Evolutionary conservation across 768 basidiomycete species (phyloP), one percentile per base, ranked within the genome.

Genomic region (Exsudoporus frostii): DNA sequence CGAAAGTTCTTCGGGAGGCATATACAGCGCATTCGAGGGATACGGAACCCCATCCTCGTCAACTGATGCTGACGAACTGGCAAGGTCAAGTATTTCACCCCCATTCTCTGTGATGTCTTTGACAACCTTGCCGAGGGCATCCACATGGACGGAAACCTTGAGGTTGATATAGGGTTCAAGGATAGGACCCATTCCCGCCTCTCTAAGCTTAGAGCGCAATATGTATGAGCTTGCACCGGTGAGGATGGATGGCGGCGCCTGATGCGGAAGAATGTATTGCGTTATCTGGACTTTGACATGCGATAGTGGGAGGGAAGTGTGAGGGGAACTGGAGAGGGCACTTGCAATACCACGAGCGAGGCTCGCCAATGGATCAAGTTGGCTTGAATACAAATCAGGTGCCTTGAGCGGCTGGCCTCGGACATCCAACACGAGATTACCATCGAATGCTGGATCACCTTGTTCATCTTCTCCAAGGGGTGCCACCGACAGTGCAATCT

Each of bases 101-200:
- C 84, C 82, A 54, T 86, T 80, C 65, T 92, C 90, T 10, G 86
- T 88, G n/a, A 94, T 72, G 61, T 94, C 92, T 62, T 86, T 90
- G 42, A 92, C 81, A 20, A 89, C 83, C 61, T 83, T 88, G 22
- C 92, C 90, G 3, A 93, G 73, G 52, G 75, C 76, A 53, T 84
- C 81, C 57, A 86, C 85, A 24, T 76, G 74, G 7, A 90, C 82
- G 15, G 80, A 80, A 42, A 90, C 76, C 59, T 84, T 90, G 57
- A 92, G 72, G 29, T 73, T 71, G 24, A 90, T 77, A 58, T 82
- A 93, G 10, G 92, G 91, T 64, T 94, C 92, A 68, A 92, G 76
- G 39, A 94, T 68, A 4, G 87, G 77, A 1, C 91, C 92, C 62
- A 82, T 76, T 10, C 86, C 86, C 4, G 83, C 81, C 29, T 77